Evolutionary conservation across 805 yeast genomes (phyloP).

Genomic region (Monosporozyma unispora): DNA sequence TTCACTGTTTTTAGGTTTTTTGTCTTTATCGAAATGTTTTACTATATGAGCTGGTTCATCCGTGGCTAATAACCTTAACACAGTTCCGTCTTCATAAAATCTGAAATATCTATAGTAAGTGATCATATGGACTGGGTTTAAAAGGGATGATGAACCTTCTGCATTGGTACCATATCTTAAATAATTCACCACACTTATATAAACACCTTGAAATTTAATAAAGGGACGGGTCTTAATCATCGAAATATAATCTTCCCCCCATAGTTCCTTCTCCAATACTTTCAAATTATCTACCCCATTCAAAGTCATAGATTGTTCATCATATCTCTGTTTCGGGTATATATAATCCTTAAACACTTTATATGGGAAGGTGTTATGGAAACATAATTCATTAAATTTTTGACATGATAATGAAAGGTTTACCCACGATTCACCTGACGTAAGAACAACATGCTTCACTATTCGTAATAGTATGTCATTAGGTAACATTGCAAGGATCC

Average conservation of each 20-base stretch:
- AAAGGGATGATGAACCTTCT: slow-evolving; percentile 57
- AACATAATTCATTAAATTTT: slow-evolving; percentile 48
- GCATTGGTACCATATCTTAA: slow-evolving; percentile 73
- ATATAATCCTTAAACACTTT: slow-evolving; percentile 40
- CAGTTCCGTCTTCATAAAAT: slow-evolving; percentile 70
- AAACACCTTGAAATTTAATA: slow-evolving; percentile 71
- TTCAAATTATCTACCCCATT: slow-evolving; percentile 32
- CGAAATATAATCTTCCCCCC: slow-evolving; percentile 32
- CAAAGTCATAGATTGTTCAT: slow-evolving; percentile 33
- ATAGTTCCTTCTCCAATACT: slow-evolving; percentile 31
- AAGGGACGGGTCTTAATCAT: slow-evolving; percentile 56
- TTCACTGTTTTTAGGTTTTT: slow-evolving; percentile 31
- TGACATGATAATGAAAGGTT: slow-evolving; percentile 51
- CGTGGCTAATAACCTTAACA: slow-evolving; percentile 59
- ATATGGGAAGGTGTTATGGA: slow-evolving; percentile 43
- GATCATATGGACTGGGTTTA: slow-evolving; percentile 69
- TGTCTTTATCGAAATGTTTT: slow-evolving; percentile 37
- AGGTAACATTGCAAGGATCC: slow-evolving; percentile 39
- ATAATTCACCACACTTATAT: slow-evolving; percentile 77
- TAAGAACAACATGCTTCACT: slow-evolving; percentile 37
- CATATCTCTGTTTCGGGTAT: slow-evolving; percentile 48
- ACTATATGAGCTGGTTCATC: slow-evolving; percentile 65
- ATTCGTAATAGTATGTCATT: slow-evolving; percentile 50
- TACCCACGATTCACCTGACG: slow-evolving; percentile 58
- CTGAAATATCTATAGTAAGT: slow-evolving; percentile 82